Conservation (phyloP, 2,329 filamentous ascomycete species). For the Myriangium duriaei region DNA sequence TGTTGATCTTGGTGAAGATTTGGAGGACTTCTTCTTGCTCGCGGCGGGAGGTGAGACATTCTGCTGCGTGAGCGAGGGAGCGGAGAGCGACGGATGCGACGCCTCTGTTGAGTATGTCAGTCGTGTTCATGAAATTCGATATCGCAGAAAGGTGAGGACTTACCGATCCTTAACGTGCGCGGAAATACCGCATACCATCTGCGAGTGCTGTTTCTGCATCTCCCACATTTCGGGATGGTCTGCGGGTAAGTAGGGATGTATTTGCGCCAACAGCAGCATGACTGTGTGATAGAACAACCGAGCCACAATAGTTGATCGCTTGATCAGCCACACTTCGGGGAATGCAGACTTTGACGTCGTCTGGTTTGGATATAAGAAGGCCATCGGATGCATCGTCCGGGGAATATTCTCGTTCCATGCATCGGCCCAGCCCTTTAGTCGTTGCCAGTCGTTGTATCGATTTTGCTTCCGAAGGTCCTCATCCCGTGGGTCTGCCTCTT, state of each 20-base stretch:
- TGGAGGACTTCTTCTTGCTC: conserved; percentile 72
- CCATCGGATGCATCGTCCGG: conserved; percentile 75
- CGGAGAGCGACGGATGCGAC: conserved; percentile 69
- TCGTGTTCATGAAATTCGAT: too few relatives aligned
- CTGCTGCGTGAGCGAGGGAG: conserved; percentile 64
- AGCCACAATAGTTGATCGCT: conserved; percentile 67
- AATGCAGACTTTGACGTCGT: conserved; percentile 61
- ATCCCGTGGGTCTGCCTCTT: conserved; percentile 46
- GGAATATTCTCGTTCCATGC: conserved; percentile 70
- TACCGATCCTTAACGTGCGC: conserved; percentile 68
- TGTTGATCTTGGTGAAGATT: conserved; percentile 63
- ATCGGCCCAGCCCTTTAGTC: conserved; percentile 69
- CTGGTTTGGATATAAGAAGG: conserved; percentile 57
- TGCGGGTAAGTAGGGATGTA: conserved; percentile 55
- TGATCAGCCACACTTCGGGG: conserved; percentile 80
- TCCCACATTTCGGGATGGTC: conserved; percentile 55
- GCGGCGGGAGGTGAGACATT: conserved; percentile 52
- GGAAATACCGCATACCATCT: conserved; percentile 79
- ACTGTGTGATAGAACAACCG: conserved; percentile 82
- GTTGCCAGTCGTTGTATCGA: conserved; percentile 63
- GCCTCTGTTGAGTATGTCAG: conserved; percentile 33
- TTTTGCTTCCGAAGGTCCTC: conserved; percentile 53
- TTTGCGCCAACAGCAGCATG: conserved; percentile 67
- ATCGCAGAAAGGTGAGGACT: conserved; percentile 12
- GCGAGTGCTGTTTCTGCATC: conserved; percentile 61